phyloP scores from a whole-genome alignment of 306 rosid species.

The Quercus wislizeni region DNA sequence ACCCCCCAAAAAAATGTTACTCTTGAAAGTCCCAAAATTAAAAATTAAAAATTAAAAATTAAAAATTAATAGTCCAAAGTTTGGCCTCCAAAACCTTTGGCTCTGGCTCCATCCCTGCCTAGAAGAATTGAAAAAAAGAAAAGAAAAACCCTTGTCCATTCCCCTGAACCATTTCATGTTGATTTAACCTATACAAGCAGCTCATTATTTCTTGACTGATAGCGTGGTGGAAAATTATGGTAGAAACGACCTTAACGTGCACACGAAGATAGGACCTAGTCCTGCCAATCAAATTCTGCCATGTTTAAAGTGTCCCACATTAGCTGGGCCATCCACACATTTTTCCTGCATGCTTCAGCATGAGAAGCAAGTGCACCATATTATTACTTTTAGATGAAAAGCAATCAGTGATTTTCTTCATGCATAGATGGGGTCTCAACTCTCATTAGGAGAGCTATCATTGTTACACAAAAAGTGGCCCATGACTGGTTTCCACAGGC shows the following conservation, averaged over 20 bases:
- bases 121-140: no score
- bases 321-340: neutral
- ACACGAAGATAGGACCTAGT: constrained; percentile 20
- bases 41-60: no score
- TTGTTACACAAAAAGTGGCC: constrained; percentile 19
- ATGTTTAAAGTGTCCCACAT: no score
- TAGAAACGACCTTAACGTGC: constrained; percentile 38
- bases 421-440: constrained; percentile 19
- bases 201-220: no score
- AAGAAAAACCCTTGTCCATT: no score
- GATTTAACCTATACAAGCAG: no score
- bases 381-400: neutral
- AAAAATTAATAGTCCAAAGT: no score
- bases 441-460: neutral
- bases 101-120: no score
- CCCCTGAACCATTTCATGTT: no score
- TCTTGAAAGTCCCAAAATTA: no score
- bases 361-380: constrained; percentile 30
- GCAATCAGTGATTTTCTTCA: neutral
- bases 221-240: neutral
- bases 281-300: neutral
- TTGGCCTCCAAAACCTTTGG: no score
- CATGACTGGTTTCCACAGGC: constrained; percentile 16
- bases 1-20: no score
- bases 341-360: constrained; percentile 11